Evolutionary conservation across 768 basidiomycete genomes (phyloP).

Genomic region (Leccinum subgranulosum): DNA sequence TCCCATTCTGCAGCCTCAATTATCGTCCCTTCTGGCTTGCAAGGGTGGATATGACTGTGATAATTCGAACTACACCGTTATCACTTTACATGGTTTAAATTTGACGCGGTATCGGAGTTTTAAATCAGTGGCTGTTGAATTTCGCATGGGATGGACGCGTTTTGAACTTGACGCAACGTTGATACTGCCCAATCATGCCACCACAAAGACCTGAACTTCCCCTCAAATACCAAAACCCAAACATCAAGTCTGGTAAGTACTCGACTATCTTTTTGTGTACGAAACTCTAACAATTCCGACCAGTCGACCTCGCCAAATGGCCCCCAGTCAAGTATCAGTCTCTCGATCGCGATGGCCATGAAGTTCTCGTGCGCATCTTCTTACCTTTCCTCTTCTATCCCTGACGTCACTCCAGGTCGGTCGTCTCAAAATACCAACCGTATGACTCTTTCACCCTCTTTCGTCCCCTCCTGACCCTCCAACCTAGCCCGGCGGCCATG

Average conservation of each 20-base stretch:
- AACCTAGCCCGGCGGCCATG: constrained; percentile 69
- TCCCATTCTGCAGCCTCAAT: too few relatives aligned
- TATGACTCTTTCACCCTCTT: constrained; percentile 34
- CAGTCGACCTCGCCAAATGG: constrained; percentile 44
- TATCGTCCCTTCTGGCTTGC: too few relatives aligned
- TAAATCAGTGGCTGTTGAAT: constrained; percentile 30
- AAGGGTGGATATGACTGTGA: too few relatives aligned
- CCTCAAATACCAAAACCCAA: constrained; percentile 46
- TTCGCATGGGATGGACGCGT: constrained; percentile 30
- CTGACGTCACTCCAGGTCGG: constrained; percentile 60
- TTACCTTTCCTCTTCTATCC: neutral
- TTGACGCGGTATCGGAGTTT: constrained; percentile 30
- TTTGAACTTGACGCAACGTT: constrained; percentile 29
- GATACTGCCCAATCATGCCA: constrained; percentile 20
- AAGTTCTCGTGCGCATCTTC: constrained; percentile 64
- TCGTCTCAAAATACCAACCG: constrained; percentile 86
- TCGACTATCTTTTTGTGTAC: too few relatives aligned
- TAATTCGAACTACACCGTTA: too few relatives aligned
- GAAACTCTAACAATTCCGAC: rapidly evolving
- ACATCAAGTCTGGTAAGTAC: constrained; percentile 43
- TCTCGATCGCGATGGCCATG: constrained; percentile 80
- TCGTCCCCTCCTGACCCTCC: constrained; percentile 15
- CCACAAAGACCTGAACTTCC: constrained; percentile 54
- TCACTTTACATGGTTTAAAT: too few relatives aligned
- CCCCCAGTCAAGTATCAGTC: constrained; percentile 91